Evolutionary conservation across 2,329 filamentous ascomycete species (phyloP), one percentile per base, ranked within the genome.

Genomic region (Tolypocladium amazonense): DNA sequence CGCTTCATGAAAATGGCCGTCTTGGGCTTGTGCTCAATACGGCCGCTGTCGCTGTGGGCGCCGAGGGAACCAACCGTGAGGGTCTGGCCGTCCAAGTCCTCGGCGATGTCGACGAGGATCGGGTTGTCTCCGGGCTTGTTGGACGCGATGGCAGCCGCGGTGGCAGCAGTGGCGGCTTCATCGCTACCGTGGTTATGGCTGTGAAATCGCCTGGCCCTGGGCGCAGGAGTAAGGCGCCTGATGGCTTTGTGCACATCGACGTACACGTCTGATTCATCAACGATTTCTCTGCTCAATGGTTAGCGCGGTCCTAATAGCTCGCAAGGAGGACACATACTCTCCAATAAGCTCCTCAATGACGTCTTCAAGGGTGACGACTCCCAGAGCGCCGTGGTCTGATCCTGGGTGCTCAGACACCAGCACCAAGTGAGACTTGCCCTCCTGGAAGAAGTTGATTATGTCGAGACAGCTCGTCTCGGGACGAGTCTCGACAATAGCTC

Each of bases 401-500:
- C 93, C 92, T 1, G 94, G 94, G 38, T 75, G 81, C 68, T 96
- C 90, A 0, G 93, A 97, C 11, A 97, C 94, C 35, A 99, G 79
- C 0, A 97, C 93, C 92, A 99, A 96, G 73, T 99, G 94, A 1
- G 92, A 96, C 73, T 99, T 99, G 68, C 94, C 94, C 78, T 99
- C 94, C 74, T 99, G 94, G 78, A 99, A 99, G 75, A 97, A 99
- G 77, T 99, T 99, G 76, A 99, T 91, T 68, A 99, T 97, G 72
- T 99, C 94, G 59, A 99, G 77, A 72, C 94, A 99, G 76, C 92
- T 97, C 0, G 94, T 99, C 71, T 97, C 91, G 0, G 94, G 91
- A 12, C 90, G 85, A 0, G 94, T 99, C 73, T 99, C 94, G 1
- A 95, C 94, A 8, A 99, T 84, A 0, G 94, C 97, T 18, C 94